These are phyloP conservation scores for Juncus effusus DNA, from an alignment of 176 grass and related monocot genomes.

Conservation along the genomic window DNA sequence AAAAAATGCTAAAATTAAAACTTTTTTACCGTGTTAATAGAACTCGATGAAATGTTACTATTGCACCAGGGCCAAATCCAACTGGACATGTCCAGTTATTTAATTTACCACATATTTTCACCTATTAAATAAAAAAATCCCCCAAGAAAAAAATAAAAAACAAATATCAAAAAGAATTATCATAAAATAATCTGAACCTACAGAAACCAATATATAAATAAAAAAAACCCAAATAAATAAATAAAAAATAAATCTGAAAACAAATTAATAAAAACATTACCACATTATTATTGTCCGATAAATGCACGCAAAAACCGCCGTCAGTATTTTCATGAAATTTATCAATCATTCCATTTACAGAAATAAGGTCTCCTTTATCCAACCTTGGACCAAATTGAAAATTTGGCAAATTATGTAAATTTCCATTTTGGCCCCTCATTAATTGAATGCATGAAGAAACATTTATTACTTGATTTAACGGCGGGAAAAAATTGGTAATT, in stretches of 20 bases:
- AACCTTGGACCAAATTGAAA: conserved; percentile 24
- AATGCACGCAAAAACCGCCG: conserved; percentile 53
- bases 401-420: conserved; percentile 35
- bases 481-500: conserved; percentile 32
- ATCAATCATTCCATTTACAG: conserved; percentile 62
- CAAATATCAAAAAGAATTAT: not conserved
- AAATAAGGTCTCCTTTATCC: conserved; percentile 58
- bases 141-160: conserved; percentile 29
- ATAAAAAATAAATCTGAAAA: conserved; percentile 27
- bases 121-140: conserved; percentile 40
- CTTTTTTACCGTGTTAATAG: conserved; percentile 50
- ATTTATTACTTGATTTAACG: conserved; percentile 42
- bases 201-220: conserved; percentile 1
- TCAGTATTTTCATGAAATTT: conserved; percentile 48
- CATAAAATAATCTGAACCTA: no score
- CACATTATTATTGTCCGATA: conserved; percentile 57
- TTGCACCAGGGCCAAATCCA: conserved; percentile 69
- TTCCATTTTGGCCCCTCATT: conserved; percentile 37
- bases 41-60: conserved; percentile 59
- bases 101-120: conserved; percentile 57
- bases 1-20: conserved; percentile 16
- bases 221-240: conserved; percentile 27
- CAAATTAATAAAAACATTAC: conserved; percentile 43
- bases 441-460: conserved; percentile 63
- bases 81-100: conserved; percentile 47